Base-by-base conservation (phyloP, 768 basidiomycete genomes). In the Tephrocybe sp. region DNA sequence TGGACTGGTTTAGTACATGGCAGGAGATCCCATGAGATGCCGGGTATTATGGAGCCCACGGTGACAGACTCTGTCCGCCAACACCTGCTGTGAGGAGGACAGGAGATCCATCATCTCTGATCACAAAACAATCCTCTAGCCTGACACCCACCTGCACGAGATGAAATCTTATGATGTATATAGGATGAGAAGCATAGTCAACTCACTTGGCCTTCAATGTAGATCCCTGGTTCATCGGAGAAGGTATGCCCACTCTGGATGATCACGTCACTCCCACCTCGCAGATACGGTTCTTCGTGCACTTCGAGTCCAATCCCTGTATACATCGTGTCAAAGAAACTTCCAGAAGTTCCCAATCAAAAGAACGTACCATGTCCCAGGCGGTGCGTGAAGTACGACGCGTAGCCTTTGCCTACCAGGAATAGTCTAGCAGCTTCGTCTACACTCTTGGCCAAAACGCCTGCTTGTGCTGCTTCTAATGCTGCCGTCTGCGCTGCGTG, bases 241-340 rank as follows among this genome's bases (percentile, higher is more conserved):
- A 93, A 93, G 0, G 86, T 77, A 60, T 91, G 84, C 1, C 90
- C 90, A 2, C 62, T 68, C 39, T 77, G 67, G 45, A 90, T 81
- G 33, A 77, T 58, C 55, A 76, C 78, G 10, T 78, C 61, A 25
- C 80, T 85, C 14, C 84, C 83, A n/a, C 86, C 88, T 41, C 80
- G 80, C 17, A 95, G 73, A 65, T 92, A 93, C 0, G 91, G 91
- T 6, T 77, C 73, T 67, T 94, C 91, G 57, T 94, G 93, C 7
- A 77, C 85, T 66, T 93, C 89, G 3, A 94, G 69, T 2, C 91
- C 91, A 26, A 95, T 93, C 1, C 90, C 91, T 89, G 62, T 28
- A 8, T 9, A 21, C 53, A 8, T 3, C 8, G n/a, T 50, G 23
- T 12, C 34, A 36, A 50, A 47, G 10, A 50, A 54, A 49, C 26